A percentile compares a stretch with the other conserved stretches of the same genome.
phyloP scores from a whole-genome alignment of 352 stramenopile genomes.

The Globisporangium cederbergense region DNA sequence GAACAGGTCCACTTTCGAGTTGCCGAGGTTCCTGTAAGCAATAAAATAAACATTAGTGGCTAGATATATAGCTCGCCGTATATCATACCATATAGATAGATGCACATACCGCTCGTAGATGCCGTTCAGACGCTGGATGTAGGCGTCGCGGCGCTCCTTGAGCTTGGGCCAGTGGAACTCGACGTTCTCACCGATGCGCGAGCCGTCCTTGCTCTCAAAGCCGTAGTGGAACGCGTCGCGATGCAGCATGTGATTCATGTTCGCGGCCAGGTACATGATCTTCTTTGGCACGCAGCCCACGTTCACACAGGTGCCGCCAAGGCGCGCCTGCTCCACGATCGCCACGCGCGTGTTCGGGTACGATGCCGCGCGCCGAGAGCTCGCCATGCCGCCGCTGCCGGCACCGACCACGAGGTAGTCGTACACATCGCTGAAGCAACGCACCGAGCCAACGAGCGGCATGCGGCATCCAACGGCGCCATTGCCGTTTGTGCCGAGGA shows the following conservation, averaged over 20 bases:
- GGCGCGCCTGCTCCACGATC: constrained; percentile 89
- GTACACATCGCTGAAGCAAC: constrained; percentile 27
- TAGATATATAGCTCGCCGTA: neutral
- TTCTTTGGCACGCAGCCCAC: constrained; percentile 99
- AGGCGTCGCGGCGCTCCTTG: constrained; percentile 92
- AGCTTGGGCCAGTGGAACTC: constrained; percentile 90
- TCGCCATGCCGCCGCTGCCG: constrained; percentile 91
- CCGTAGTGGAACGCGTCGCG: constrained; percentile 59
- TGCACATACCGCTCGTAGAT: constrained; percentile 89
- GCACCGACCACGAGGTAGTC: constrained; percentile 92
- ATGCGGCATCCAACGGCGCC: neutral
- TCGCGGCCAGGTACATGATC: constrained; percentile 91
- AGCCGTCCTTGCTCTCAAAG: constrained; percentile 43
- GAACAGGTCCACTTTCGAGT: constrained; percentile 87
- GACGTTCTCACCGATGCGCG: constrained; percentile 33
- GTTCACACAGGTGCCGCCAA: constrained; percentile 99
- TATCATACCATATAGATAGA: neutral
- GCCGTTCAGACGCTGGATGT: constrained; percentile 94
- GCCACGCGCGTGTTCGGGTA: constrained; percentile 91
- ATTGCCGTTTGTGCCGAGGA: neutral
- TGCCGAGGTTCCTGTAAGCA: constrained; percentile 76
- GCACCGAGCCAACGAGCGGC: neutral
- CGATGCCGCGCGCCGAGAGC: constrained; percentile 85
- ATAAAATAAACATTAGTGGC: neutral
- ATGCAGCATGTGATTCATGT: constrained; percentile 51